Evolutionary conservation across 148 eudicot genomes (phyloP).

Genomic region (Persicaria tinctoria): DNA sequence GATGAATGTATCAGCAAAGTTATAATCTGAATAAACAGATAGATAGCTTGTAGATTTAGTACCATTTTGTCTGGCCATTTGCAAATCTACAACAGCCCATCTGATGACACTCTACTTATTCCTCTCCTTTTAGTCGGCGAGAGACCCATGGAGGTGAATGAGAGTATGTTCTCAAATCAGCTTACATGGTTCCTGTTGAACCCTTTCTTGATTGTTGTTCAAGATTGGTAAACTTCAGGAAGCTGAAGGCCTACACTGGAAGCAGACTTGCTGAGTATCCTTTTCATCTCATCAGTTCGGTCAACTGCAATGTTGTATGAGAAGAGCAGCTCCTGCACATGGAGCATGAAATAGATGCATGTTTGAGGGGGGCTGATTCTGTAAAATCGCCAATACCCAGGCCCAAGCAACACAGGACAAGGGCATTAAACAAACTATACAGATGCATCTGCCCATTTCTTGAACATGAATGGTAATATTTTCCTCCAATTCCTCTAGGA

Average conservation of each 20-base stretch:
- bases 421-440: not conserved
- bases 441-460: not conserved
- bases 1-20: not conserved
- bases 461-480: not conserved
- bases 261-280: constrained; percentile 77
- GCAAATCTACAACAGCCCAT: not conserved
- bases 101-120: not conserved
- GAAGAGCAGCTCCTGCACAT: constrained; percentile 68
- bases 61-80: not conserved
- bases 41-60: not conserved
- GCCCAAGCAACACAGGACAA: not conserved
- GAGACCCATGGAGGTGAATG: not conserved
- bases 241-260: constrained; percentile 95
- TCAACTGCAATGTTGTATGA: constrained; percentile 94
- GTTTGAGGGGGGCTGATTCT: not conserved
- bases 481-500: no score
- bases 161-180: not conserved
- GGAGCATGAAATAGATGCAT: not conserved
- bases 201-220: not conserved
- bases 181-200: not conserved
- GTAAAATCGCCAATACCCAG: not conserved
- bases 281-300: constrained; percentile 79
- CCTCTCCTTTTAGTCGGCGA: not conserved
- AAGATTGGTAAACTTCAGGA: constrained; percentile 74
- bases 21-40: not conserved